Base-by-base conservation (phyloP, 2,329 filamentous ascomycete species). In the Alternaria longipes region DNA sequence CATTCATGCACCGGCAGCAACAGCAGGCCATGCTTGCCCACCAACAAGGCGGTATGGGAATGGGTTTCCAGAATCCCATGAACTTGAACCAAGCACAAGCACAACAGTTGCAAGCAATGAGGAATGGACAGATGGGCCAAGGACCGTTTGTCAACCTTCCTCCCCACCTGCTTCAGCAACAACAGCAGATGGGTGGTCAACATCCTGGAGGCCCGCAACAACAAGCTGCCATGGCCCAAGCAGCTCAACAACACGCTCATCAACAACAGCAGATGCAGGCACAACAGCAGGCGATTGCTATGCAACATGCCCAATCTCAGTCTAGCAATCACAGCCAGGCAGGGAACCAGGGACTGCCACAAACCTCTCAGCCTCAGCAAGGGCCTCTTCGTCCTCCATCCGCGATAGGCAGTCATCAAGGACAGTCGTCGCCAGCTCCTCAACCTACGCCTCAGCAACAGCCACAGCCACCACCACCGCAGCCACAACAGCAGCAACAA, bases 1-100 rank as follows among this genome's bases (percentile, higher is more conserved):
- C 72, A 4, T 84, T 87, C 66, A 81, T 86, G 62, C 83, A 70
- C 18, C 73, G 74, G 42, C 76, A 77, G 46, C 86, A 89, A 65
- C 86, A 88, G 63, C 84, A 87, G 57, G 79, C 85, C 40, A 74
- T 77, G 75, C 76, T 81, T 45, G 73, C 87, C 41, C 86, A 89
- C 52, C 85, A 89, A 63, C 76, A 84, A 32, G 69, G 67, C 54
- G 82, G 84, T 49, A 85, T 89, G 80, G 80, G 81, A 18, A 83
- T 82, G 63, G 80, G 81, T 18, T 84, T 87, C 69, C 84, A 81
- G 36, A 86, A 89, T 74, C 83, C 81, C 4, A 85, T 88, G 75
- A 69, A 80, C 60, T 83, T 87, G 73, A 85, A 78, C 24, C 70
- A 66, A 20, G 73, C 68, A 30, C 70, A 68, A 40, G 73, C 68